Evolutionary conservation across 164 flowering plant species (phyloP), one percentile per base, ranked within the genome.

Genomic region (Chimonanthus salicifolius): DNA sequence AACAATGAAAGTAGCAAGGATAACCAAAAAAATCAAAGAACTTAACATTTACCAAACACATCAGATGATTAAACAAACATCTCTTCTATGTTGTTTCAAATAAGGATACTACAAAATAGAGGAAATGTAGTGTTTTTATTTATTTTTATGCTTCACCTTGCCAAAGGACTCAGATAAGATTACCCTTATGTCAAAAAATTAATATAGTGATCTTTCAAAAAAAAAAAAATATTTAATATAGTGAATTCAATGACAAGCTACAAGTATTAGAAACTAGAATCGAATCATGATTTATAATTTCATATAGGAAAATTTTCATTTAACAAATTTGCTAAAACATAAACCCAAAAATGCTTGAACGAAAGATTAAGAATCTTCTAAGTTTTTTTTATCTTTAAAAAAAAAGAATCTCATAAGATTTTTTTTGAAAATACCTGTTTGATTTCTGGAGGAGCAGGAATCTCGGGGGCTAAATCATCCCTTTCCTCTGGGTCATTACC

Each of bases 361-460:
- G 16, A 13, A 54, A 15, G 16, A 54, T 54, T 54, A 54, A 54
- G 60, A 15, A 54, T 54, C n/a, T 54, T 54, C n/a, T 54, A 54
- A 54, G 11, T 54, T 11, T 33, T 33, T 33, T 33, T 33, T 1
- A 33, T 65, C 6, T 65, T 33, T 3, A 44, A 45, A 33, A 33
- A 65, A 21, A 7, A 65, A 65, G 46, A 65, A 33, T 44, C 70
- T 68, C 4, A 68, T 15, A 67, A 16, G 54, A 15, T 68, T 11
- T 16, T 0, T 43, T 47, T 66, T 46, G 62, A 72, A 44, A 21
- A 9, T 45, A 90, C 96, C 94, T 88, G 88, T 86, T 93, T 95
- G 68, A 95, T 95, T 85, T 95, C 99, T 50, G 99, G 99, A 64
- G 99, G 98, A 69, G 98, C 97, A 72, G 98, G 98, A 81, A 90